Percentiles rank a stretch among this genome's conserved stretches.
Evolutionary conservation across 2,329 filamentous ascomycete species (phyloP).

Genomic region (Epichloe baconii): DNA sequence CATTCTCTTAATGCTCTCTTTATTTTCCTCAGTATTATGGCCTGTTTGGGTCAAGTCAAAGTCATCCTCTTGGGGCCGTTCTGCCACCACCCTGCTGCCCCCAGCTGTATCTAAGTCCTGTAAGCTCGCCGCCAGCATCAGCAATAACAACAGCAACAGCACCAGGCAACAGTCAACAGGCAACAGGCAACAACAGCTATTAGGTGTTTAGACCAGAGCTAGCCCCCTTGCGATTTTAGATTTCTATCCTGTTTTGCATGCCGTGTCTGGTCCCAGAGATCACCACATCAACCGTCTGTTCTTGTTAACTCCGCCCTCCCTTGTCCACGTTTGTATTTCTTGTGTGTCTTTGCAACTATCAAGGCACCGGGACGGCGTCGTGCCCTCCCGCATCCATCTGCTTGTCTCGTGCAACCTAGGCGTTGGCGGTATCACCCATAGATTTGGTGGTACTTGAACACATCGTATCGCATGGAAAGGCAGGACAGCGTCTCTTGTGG

Average conservation of each 20-base stretch:
- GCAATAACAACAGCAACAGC: neutral
- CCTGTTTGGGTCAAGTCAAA: neutral
- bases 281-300: neutral
- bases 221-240: neutral
- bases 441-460: conserved; percentile 16
- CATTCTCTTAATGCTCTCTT: neutral
- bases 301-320: neutral
- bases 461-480: conserved; percentile 21
- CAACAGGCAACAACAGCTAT: neutral
- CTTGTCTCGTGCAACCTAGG: conserved; percentile 27
- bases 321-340: neutral
- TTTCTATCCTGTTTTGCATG: neutral
- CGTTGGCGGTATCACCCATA: conserved; percentile 31
- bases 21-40: neutral
- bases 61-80: neutral
- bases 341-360: neutral
- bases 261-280: neutral
- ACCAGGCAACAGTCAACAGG: neutral
- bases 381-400: conserved; percentile 6
- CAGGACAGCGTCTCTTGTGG: conserved; percentile 24
- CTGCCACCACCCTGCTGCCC: conserved; percentile 1
- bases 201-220: neutral
- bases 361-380: conserved; percentile 4
- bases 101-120: neutral
- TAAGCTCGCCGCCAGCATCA: neutral